A percentile compares a stretch with the other conserved stretches of the same genome.
Evolutionary conservation across 306 rosid species (phyloP).

Genomic region (Oxytropis ochrocephala): DNA sequence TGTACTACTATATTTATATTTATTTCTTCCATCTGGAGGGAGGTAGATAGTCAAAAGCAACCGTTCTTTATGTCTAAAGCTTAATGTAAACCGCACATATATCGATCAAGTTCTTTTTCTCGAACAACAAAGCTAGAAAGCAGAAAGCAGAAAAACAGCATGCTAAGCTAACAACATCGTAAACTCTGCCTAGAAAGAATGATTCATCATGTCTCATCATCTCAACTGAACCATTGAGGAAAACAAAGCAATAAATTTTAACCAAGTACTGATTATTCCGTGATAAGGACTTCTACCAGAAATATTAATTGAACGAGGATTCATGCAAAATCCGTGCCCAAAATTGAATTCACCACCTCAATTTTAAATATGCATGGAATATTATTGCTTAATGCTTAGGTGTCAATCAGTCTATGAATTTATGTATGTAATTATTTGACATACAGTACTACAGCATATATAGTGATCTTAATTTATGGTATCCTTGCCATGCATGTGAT

Average conservation of each 20-base stretch:
- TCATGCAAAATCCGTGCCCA: slow-evolving; percentile 76
- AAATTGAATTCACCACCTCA: slow-evolving; percentile 45
- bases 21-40: too few species aligned
- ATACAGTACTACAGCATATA: too few species aligned
- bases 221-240: not conserved
- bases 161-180: slow-evolving; percentile 49
- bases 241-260: slow-evolving; percentile 18
- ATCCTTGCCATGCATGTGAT: slow-evolving; percentile 61
- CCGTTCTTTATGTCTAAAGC: slow-evolving; percentile 40
- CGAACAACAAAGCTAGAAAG: slow-evolving; percentile 24
- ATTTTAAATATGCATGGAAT: not conserved
- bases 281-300: not conserved
- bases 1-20: too few species aligned
- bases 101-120: slow-evolving; percentile 34
- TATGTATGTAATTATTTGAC: not conserved
- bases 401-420: not conserved
- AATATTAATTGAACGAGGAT: slow-evolving; percentile 20
- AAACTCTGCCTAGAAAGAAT: slow-evolving; percentile 25
- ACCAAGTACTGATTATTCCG: not conserved
- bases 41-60: slow-evolving; percentile 48
- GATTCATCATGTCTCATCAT: slow-evolving; percentile 18
- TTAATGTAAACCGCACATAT: slow-evolving; percentile 30
- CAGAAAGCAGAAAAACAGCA: slow-evolving; percentile 16
- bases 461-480: slow-evolving; percentile 36
- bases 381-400: not conserved